phyloP scores from a whole-genome alignment of 176 grass and related monocot species.

The Cocos nucifera region DNA sequence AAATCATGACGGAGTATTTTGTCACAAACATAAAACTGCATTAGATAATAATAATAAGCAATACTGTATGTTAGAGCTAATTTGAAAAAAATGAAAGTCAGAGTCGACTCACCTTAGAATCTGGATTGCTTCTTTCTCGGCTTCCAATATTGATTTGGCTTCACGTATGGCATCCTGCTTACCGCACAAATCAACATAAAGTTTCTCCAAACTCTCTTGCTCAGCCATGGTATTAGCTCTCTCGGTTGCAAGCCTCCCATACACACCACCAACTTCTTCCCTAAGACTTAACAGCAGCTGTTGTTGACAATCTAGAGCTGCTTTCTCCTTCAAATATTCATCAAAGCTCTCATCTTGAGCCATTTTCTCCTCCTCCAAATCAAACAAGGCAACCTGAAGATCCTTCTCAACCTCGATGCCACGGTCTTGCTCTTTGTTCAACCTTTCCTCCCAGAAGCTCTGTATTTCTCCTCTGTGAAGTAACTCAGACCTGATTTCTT shows the following conservation, averaged over 20 bases:
- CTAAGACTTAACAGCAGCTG: constrained; percentile 44
- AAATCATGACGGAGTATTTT: no score
- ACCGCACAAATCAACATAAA: constrained; percentile 31
- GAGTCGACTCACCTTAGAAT: constrained; percentile 67
- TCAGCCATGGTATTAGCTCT: constrained; percentile 43
- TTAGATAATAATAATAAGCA: background rate
- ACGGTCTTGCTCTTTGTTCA: constrained; percentile 36
- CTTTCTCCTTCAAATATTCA: constrained; percentile 56
- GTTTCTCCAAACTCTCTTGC: constrained; percentile 39
- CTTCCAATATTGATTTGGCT: constrained; percentile 67
- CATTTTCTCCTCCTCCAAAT: constrained; percentile 45
- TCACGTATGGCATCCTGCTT: constrained; percentile 61
- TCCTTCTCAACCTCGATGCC: constrained; percentile 30
- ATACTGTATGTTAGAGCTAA: background rate
- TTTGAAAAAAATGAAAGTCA: background rate
- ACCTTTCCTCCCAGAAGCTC: constrained; percentile 52
- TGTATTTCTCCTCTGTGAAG: constrained; percentile 67
- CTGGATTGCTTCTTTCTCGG: constrained; percentile 73
- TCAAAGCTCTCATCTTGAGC: constrained; percentile 30
- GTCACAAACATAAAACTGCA: background rate
- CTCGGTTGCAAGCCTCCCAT: constrained; percentile 44
- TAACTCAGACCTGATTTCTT: constrained; percentile 77
- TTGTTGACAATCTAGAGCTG: constrained; percentile 39
- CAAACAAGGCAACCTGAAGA: constrained; percentile 45
- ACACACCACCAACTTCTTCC: constrained; percentile 62